Conservation (phyloP, 805 yeast genomes). For the Geotrichum ghanense region DNA sequence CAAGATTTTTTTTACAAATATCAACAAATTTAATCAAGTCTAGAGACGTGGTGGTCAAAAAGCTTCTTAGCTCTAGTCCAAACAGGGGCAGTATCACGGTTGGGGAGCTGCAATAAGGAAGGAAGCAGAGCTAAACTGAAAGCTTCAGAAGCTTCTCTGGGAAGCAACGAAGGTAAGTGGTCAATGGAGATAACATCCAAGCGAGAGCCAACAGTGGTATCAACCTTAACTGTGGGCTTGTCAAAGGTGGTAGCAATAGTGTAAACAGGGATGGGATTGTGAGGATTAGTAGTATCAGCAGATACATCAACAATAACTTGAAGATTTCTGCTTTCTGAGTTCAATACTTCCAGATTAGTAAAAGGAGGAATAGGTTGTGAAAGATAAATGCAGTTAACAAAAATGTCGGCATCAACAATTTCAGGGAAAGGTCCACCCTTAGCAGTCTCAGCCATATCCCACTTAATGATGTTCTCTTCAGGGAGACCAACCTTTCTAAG, state of each 20-base stretch:
- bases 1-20: too few relatives aligned
- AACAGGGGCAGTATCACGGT: slow-evolving; percentile 73
- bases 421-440: slow-evolving; percentile 96
- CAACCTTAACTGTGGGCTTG: slow-evolving; percentile 81
- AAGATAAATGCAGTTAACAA: slow-evolving; percentile 91
- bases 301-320: slow-evolving; percentile 94
- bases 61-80: slow-evolving; percentile 84
- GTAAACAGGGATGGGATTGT: slow-evolving; percentile 95
- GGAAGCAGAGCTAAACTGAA: slow-evolving; percentile 85
- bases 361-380: slow-evolving; percentile 93
- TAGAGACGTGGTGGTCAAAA: slow-evolving; percentile 74
- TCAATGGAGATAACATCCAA: slow-evolving; percentile 90
- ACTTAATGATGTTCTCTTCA: slow-evolving; percentile 66
- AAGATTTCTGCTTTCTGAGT: slow-evolving; percentile 57
- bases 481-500: slow-evolving; percentile 80
- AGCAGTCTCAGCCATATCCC: slow-evolving; percentile 97
- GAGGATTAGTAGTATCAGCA: slow-evolving; percentile 97
- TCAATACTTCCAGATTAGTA: slow-evolving; percentile 56
- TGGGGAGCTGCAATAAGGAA: slow-evolving; percentile 70
- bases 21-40: too few relatives aligned
- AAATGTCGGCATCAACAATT: slow-evolving; percentile 76
- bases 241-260: slow-evolving; percentile 79
- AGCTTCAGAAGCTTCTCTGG: slow-evolving; percentile 94
- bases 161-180: slow-evolving; percentile 89
- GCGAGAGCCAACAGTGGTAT: slow-evolving; percentile 70